These are phyloP conservation scores for Bjerkandera adusta DNA, from an alignment of 1,284 basidiomycete genomes.

Conservation along the genomic window DNA sequence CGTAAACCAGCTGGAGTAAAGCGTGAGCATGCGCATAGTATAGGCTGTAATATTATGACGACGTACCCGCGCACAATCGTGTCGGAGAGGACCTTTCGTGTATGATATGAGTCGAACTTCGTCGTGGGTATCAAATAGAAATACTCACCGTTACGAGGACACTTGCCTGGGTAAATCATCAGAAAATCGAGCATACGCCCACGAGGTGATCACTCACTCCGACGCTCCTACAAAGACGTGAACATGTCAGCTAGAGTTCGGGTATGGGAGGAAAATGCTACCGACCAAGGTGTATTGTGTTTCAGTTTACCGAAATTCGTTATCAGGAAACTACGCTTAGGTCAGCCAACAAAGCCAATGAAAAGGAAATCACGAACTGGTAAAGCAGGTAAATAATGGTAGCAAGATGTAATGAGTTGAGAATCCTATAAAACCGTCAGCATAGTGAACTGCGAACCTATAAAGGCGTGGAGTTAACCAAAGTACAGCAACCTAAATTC, in stretches of 20 bases:
- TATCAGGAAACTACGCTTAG: neutral
- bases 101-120: neutral
- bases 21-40: no score
- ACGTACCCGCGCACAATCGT: neutral
- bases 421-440: conserved; percentile 9
- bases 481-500: no score
- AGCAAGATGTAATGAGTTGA: conserved; percentile 9
- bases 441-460: no score
- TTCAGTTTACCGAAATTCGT: neutral
- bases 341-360: neutral
- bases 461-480: no score
- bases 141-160: neutral
- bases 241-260: no score
- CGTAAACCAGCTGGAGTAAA: neutral
- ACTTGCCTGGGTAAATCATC: neutral
- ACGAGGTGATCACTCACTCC: no score
- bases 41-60: neutral
- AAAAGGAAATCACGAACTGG: neutral
- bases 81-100: neutral
- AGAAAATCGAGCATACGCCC: no score
- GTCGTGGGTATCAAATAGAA: neutral
- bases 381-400: conserved; percentile 6
- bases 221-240: no score
- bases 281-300: neutral
- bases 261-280: no score